Base-by-base conservation (phyloP, 2,329 filamentous ascomycete species). In the Nothophaeocryptopus gaeumannii region DNA sequence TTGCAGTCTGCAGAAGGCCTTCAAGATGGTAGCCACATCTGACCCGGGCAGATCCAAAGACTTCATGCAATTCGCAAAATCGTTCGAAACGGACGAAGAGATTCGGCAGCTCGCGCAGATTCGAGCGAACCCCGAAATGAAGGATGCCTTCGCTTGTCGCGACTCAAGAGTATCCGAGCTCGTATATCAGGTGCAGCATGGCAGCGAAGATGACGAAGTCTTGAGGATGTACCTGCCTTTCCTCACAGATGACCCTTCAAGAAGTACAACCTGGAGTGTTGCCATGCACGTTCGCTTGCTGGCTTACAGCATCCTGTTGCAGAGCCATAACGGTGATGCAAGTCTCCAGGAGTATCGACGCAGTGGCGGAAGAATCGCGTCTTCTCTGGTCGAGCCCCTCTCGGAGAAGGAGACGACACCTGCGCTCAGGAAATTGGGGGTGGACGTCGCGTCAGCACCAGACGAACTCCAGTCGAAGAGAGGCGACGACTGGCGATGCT, bases 191-290 rank as follows among this genome's bases (percentile, higher is more conserved):
- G 71, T 72, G 50, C 60, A 55, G 39, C 52, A 52, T n/a, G 36
- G 32, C 2, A 35, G 16, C 3, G 33, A 29, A 45, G 60, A 5
- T 56, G 59, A 39, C 33, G 58, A 5, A 35, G 45, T 48, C 2
- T 60, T 69, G 10, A 68, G 76, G 35, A 75, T 88, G 10, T 91
- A 85, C 63, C 74, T 90, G 1, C 83, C 85, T 0, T 74, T 84
- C 15, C 66, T 89, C 0, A 69, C 83, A 10, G 74, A 77, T 47
- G 74, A 77, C 48, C 65, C 72, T 0, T 62, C 64, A 10, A 64
- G 68, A 43, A 65, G 68, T 33, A 71, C 73, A 1, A 72, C 73
- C 5, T 77, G 73, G 73, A 63, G 62, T 20, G 52, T 69, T 9
- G 71, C 71, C 1, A 51, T 62, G 11, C 58, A 65, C 5, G 51